Base-by-base conservation (phyloP, 1,284 basidiomycete species). In the Papiliotrema laurentii region DNA sequence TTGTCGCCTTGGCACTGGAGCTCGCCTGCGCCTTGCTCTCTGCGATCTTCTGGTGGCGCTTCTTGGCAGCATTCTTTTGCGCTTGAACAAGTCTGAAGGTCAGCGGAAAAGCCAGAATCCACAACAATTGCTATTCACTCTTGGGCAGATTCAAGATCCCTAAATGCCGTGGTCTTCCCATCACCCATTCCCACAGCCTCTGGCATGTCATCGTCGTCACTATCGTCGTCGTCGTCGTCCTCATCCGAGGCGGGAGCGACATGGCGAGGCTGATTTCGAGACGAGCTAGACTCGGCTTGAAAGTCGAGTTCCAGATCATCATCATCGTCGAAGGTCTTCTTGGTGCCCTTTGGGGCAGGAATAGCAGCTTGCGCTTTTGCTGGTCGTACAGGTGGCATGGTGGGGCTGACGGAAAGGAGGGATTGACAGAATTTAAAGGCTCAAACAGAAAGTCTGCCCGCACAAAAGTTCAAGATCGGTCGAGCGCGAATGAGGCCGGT, bases 131-230 rank as follows among this genome's bases (percentile, higher is more conserved):
- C 18, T 14, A 51, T 64, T 53, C 42, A 69, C 66, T 22, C 34
- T 4, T 53, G 52, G 34, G 52, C 49, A 16, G 35, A 13, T 33
- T 54, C 40, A 2, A 49, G 36, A 4, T 51, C 54, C 18, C n/a
- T 30, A 24, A 39, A 26, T 40, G 54, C 53, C 14, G 46, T 54
- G 10, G 37, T 48, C n/a, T 42, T 28, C 2, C 58, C 40, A 22
- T 51, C 38, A 33, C 48, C 36, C 51, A 61, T 26, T 37, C 63
- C 66, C 4, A 69, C 63, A 18, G 64, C 61, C 50, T 69, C 66
- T 24, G 66, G 66, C n/a, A 64, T 64, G 21, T 61, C 66, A 50
- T 66, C 64, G 41, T 60, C 58, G 45, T 57, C 55, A 9, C 47
- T 46, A 22, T 54, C 55, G 13, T 53, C 49, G 25, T 57, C 58